Conservation (phyloP, 2,329 filamentous ascomycete species). For the Colletotrichum tanaceti region DNA sequence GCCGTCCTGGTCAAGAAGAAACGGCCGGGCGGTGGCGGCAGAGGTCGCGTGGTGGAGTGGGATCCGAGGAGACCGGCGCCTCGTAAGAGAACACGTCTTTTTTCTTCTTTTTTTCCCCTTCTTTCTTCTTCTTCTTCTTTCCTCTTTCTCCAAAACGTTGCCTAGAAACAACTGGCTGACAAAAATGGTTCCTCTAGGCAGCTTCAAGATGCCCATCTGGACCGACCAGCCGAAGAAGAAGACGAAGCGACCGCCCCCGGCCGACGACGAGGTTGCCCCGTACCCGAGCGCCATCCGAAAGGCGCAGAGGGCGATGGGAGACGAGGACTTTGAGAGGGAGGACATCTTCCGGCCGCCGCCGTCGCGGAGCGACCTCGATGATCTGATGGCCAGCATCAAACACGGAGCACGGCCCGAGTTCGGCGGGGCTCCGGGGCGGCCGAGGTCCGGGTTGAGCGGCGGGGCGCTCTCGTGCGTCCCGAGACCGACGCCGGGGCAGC, state of each 20-base stretch:
- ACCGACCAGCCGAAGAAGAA: not conserved
- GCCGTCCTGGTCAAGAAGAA: slow-evolving; percentile 6
- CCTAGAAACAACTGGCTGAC: not conserved
- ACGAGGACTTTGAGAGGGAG: not conserved
- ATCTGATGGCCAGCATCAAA: not conserved
- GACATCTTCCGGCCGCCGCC: not conserved
- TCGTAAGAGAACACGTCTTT: not conserved
- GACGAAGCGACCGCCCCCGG: not conserved
- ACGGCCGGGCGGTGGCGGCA: not conserved
- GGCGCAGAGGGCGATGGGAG: not conserved
- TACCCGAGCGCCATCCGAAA: not conserved
- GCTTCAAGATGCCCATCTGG: slow-evolving; percentile 13
- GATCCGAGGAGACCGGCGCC: not conserved
- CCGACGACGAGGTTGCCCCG: slow-evolving; percentile 5
- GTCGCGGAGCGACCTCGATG: not conserved
- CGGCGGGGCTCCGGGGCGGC: too few relatives aligned
- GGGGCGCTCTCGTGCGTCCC: not conserved
- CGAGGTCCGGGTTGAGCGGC: too few relatives aligned
- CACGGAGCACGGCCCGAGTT: too few relatives aligned
- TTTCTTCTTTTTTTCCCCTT: not conserved
- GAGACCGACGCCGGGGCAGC: not conserved
- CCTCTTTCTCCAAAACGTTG: too few relatives aligned
- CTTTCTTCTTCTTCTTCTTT: too few relatives aligned
- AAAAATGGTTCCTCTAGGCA: not conserved
- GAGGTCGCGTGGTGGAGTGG: slow-evolving; percentile 2